Base-by-base conservation (phyloP, 441 rosid species). In the Sinapis alba region DNA sequence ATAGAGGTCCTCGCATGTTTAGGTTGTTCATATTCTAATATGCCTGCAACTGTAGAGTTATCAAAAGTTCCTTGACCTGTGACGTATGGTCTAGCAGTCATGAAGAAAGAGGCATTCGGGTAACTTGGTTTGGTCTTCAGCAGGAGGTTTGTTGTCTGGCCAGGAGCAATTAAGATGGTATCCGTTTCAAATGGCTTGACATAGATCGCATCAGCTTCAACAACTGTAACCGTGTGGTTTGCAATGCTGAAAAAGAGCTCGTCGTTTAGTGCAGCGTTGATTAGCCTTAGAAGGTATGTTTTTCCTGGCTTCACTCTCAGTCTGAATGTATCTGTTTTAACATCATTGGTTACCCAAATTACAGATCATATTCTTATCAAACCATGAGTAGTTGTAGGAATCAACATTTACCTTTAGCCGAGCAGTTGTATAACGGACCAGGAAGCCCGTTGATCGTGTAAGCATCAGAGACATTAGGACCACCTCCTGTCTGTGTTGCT, bases 161-260 rank as follows among this genome's bases (percentile, higher is more conserved):
- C 94, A 4, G 94, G 96, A 0, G 91, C 71, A 6, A 90, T 87
- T n/a, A 89, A 79, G 63, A 92, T 62, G 28, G 86, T 84, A 13
- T 83, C 45, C 0, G 85, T 84, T 68, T 85, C 82, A 45, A 90
- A 92, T 13, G 96, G 93, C 66, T 92, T 92, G 9, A 84, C 88
- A 71, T 89, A 90, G 63, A 85, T 61, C 0, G 94, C 94, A 69
- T 92, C 94, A 7, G 65, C 89, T 7, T 90, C 96, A n/a, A 92
- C 91, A 10, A 85, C 79, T 2, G 80, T 85, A 10, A 90, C 79
- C 2, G 84, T 83, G 79, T 92, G 93, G 58, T 90, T 88, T 62
- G 96, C 94, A 4, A 89, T 84, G 69, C 91, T 82, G 79, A 90
- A 92, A 84, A 92, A 92, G 62, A 92, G 91, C 83, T 88, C 97